Percentiles rank a stretch among this genome's conserved stretches.
Conservation (phyloP, 1,284 basidiomycete species). For the Ganoderma boninense region DNA sequence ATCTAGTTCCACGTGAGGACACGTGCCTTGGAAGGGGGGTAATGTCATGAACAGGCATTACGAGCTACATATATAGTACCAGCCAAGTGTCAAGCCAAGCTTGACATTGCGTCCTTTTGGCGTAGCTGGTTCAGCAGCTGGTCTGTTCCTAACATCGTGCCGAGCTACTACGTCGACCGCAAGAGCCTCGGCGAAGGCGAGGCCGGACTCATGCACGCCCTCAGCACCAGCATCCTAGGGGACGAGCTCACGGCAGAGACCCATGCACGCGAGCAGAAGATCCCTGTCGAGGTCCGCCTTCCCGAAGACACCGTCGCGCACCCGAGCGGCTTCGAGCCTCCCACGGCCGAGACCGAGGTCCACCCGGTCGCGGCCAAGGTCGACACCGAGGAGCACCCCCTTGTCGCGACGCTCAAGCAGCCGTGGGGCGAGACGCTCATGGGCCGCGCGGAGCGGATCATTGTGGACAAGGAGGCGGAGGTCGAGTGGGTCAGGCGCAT, state of each 20-base stretch:
- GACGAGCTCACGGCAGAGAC: conserved; percentile 45
- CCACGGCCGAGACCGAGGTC: conserved; percentile 43
- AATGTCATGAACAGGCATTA: too few relatives aligned
- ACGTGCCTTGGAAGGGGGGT: too few relatives aligned
- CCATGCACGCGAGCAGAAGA: conserved; percentile 42
- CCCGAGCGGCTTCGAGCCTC: conserved; percentile 45
- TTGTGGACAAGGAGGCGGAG: conserved; percentile 25
- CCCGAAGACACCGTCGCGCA: conserved; percentile 42
- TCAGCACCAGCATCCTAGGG: conserved; percentile 44
- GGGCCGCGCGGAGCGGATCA: conserved; percentile 17
- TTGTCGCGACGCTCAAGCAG: conserved; percentile 28
- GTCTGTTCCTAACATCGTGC: too few relatives aligned
- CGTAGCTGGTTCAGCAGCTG: too few relatives aligned
- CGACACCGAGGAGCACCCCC: conserved; percentile 10
- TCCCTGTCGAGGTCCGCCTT: conserved; percentile 43
- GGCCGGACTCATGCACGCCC: conserved; percentile 45
- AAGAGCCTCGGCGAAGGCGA: conserved; percentile 45
- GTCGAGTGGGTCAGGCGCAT: conserved; percentile 31
- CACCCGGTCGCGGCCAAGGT: conserved; percentile 40
- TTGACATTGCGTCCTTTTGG: too few relatives aligned
- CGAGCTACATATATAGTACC: too few relatives aligned
- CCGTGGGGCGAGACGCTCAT: conserved; percentile 34
- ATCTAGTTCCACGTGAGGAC: too few relatives aligned
- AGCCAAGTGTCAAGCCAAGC: too few relatives aligned
- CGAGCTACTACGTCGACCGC: conserved; percentile 44